Evolutionary conservation across 2,329 filamentous ascomycete genomes (phyloP), one percentile per base, ranked within the genome.

Genomic region (Aureobasidium sp.): DNA sequence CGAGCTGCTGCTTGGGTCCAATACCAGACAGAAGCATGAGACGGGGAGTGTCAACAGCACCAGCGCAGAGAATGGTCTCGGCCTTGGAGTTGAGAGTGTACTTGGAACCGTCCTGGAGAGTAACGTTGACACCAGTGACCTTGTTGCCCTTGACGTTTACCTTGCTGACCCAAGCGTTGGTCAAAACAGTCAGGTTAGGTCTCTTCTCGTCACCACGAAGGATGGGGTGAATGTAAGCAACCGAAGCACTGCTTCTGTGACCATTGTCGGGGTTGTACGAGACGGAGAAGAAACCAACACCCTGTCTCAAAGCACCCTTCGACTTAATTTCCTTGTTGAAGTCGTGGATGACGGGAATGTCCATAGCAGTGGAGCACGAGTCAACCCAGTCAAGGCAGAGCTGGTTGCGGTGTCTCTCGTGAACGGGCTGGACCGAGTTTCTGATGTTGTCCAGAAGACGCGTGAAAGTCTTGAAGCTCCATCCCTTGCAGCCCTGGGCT

Each of bases 151-250:
- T 76, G 58, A 95, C 82, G 68, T 93, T 89, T 71, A 96, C 77
- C 74, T 87, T 89, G 73, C 85, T 89, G 64, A 96, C 91, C 86
- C 90, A 94, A 30, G 91, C 88, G 71, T 95, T 88, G 71, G 91
- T 96, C 63, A 96, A 80, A 64, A 96, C 81, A 41, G 89, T 94
- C 72, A 96, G 76, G 77, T 96, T 96, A 15, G 89, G 85, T 62
- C 90, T 82, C 73, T 86, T 84, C 80, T 96, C 90, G 52, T 91
- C 87, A 44, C 90, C 90, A 44, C 88, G 85, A 58, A 96, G 83
- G 70, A 96, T 91, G 39, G 91, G 91, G 76, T 96, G 91, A 70
- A 96, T 92, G 77, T 96, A 96, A 21, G 91, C 91, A 27, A 96
- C 91, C 63, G 88, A 91, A 63, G 91, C 91, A 72, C 88, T 92